Base-by-base conservation (phyloP, 768 basidiomycete genomes). In the Tricholoma sp. region DNA sequence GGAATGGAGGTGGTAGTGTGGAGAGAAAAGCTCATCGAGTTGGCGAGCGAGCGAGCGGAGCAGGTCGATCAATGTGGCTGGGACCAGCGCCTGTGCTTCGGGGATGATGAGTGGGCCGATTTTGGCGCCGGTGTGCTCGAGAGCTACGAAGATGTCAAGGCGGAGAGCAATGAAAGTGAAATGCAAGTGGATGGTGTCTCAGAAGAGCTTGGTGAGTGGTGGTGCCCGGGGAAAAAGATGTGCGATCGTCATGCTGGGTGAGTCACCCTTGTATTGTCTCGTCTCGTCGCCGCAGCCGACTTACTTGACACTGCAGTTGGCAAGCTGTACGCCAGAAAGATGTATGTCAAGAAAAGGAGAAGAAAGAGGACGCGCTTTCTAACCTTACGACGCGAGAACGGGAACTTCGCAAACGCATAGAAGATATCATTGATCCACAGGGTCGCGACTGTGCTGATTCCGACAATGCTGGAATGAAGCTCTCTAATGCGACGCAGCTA, bases 191-290 rank as follows among this genome's bases (percentile, higher is more conserved):
- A 74, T 46, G 74, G 71, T 59, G 69, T 72, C 18, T 72, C 35
- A 21, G 65, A 76, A 52, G 73, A 69, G 11, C 75, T 80, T 24
- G 75, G 73, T 39, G 85, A 85, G 43, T 91, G 88, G 87, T 92
- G 90, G 89, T 93, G 91, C 70, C 76, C 78, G 32, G 87, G 84
- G 34, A 83, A 85, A 68, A 82, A 82, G 64, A 82, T 83, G 49
- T 94, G 91, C 59, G 86, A 88, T 39, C 83, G 91, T 21, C 91
- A 94, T 70, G 77, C 78, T 56, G 89, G 90, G 88, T 90, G 69
- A 59, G 78, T 67, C 12, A 12, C 52, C 47, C 16, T 34, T 35
- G 49, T 27, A 51, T 18, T 59, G 8, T 56, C 31, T 22, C 57
- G 8, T 56, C 31, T 22, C 57, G 57, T 58, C 16, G 11, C 22